phyloP scores from a whole-genome alignment of 2,329 filamentous ascomycete genomes.

The Daldinia sp. region DNA sequence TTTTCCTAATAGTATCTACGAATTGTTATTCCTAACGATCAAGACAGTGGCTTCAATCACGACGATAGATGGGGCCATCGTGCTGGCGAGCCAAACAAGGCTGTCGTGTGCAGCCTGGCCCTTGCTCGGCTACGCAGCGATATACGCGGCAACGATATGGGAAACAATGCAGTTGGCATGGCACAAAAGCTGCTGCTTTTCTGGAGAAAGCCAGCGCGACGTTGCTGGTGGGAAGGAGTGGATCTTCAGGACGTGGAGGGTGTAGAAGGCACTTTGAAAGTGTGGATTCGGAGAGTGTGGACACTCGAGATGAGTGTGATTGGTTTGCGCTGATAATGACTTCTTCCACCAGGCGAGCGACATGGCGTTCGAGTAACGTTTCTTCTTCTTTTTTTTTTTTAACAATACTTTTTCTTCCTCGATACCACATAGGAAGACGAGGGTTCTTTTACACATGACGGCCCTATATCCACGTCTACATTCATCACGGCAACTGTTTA shows the following conservation, averaged over 20 bases:
- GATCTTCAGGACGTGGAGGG: slow-evolving; percentile 91
- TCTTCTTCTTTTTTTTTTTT: slow-evolving; percentile 39
- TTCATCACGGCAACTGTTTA: slow-evolving; percentile 6
- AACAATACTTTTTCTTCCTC: slow-evolving; percentile 25
- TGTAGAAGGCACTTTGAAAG: slow-evolving; percentile 90
- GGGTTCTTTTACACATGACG: slow-evolving; percentile 25
- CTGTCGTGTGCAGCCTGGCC: slow-evolving; percentile 96
- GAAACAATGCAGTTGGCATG: slow-evolving; percentile 91
- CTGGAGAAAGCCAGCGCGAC: slow-evolving; percentile 94
- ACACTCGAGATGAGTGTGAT: slow-evolving; percentile 98
- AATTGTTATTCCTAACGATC: slow-evolving; percentile 35
- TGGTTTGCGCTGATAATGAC: slow-evolving; percentile 72
- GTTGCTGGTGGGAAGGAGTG: slow-evolving; percentile 99
- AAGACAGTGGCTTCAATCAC: slow-evolving; percentile 88
- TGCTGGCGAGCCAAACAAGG: slow-evolving; percentile 97
- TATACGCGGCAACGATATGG: slow-evolving; percentile 81
- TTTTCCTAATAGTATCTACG: neutral
- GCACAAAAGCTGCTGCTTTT: slow-evolving; percentile 97
- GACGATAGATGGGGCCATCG: slow-evolving; percentile 96
- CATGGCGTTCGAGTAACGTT: slow-evolving; percentile 43
- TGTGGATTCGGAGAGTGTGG: slow-evolving; percentile 98
- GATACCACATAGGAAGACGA: slow-evolving; percentile 28
- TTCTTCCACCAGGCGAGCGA: slow-evolving; percentile 40
- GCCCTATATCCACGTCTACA: slow-evolving; percentile 22
- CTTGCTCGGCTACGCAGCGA: slow-evolving; percentile 93